Evolutionary conservation across 2,329 filamentous ascomycete species (phyloP).

Genomic region (Xylariales sp.): DNA sequence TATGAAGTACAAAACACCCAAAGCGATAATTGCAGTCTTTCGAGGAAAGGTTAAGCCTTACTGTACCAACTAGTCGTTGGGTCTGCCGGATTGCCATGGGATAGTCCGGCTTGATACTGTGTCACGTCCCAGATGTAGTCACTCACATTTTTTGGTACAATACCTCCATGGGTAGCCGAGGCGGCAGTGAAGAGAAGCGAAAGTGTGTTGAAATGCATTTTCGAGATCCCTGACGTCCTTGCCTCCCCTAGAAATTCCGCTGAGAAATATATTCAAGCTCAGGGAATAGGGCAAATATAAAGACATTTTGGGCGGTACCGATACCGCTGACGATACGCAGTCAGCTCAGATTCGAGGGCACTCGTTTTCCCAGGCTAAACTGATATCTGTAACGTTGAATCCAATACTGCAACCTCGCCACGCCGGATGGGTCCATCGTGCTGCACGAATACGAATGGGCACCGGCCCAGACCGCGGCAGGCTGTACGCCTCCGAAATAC

Average conservation of each 20-base stretch:
- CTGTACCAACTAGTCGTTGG: constrained; percentile 35
- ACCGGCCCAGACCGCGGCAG: not conserved
- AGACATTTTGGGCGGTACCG: not conserved
- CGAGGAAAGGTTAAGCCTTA: constrained; percentile 10
- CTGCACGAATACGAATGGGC: constrained; percentile 24
- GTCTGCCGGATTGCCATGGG: constrained; percentile 32
- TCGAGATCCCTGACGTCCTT: not conserved
- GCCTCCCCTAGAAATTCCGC: not conserved
- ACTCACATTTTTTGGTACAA: not conserved
- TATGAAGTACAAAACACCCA: not conserved
- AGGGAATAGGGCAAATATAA: not conserved
- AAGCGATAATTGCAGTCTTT: not conserved
- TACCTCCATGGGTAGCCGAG: constrained; percentile 9
- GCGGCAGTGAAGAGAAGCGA: constrained; percentile 12
- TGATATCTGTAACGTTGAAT: constrained; percentile 19
- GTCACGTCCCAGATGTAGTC: constrained; percentile 32
- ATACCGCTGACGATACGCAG: not conserved
- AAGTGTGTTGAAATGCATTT: constrained; percentile 15
- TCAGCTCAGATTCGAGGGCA: not conserved
- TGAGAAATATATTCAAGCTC: not conserved
- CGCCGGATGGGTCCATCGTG: constrained; percentile 11
- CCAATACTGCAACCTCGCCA: constrained; percentile 21
- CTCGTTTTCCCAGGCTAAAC: constrained; percentile 19
- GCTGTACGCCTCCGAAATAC: not conserved
- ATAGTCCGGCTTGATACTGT: constrained; percentile 34